Evolutionary conservation across 2,329 filamentous ascomycete genomes (phyloP).

Genomic region (Thielaviopsis musarum): DNA sequence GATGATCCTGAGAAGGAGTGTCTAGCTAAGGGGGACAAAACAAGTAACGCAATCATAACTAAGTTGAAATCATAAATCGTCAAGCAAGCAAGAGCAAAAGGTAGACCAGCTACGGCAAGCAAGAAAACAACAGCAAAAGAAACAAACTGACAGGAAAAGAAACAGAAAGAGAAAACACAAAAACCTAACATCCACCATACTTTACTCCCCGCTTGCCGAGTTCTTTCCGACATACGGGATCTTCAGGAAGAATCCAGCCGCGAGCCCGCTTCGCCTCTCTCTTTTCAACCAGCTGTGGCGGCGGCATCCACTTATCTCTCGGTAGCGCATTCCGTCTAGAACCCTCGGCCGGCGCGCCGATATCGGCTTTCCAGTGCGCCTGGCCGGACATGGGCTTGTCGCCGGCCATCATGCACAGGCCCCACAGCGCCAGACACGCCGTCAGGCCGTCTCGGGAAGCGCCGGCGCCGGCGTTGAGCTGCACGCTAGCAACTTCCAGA

Average conservation of each 20-base stretch:
- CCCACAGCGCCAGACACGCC: conserved; percentile 60
- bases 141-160: not conserved
- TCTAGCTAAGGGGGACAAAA: not conserved
- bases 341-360: conserved; percentile 57
- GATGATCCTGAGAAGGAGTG: not conserved
- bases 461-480: conserved; percentile 27
- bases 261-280: conserved; percentile 54
- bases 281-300: conserved; percentile 58
- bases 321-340: conserved; percentile 52
- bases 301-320: conserved; percentile 63
- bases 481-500: conserved; percentile 54
- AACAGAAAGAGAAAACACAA: not conserved
- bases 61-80: not conserved
- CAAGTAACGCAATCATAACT: not conserved
- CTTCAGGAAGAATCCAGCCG: conserved; percentile 63
- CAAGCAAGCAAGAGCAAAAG: not conserved
- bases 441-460: conserved; percentile 32
- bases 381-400: conserved; percentile 43
- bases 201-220: conserved; percentile 45
- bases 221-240: conserved; percentile 55
- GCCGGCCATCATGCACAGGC: conserved; percentile 53
- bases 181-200: conserved; percentile 2
- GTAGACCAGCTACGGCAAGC: not conserved
- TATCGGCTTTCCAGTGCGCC: conserved; percentile 48
- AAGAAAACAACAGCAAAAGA: not conserved